Evolutionary conservation across 2,329 filamentous ascomycete species (phyloP).

Genomic region (Colletotrichum liriopes): DNA sequence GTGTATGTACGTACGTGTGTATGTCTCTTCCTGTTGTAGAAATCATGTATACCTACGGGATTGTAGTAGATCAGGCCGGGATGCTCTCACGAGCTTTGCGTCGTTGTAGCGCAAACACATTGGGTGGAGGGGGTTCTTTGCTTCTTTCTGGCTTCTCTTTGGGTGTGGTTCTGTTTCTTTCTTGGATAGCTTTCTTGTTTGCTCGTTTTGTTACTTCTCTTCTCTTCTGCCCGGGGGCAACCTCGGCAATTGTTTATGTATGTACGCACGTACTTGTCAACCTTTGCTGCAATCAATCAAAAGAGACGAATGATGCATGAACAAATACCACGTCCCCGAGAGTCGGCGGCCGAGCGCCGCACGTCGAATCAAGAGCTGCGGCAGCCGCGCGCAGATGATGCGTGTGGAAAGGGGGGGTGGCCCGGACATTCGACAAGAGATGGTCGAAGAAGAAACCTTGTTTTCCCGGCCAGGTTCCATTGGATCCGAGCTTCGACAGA

Average conservation of each 20-base stretch:
- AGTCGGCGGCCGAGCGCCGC: neutral
- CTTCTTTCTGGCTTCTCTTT: constrained; percentile 21
- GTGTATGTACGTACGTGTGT: constrained; percentile 8
- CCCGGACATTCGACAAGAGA: too few relatives aligned
- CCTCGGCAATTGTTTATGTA: constrained; percentile 10
- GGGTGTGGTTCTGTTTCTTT: constrained; percentile 15
- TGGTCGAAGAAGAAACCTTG: neutral
- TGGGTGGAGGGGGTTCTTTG: constrained; percentile 3
- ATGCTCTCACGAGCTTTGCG: constrained; percentile 46
- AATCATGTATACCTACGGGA: constrained; percentile 39
- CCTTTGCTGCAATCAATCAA: constrained; percentile 10
- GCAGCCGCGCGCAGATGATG: neutral
- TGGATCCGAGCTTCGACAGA: neutral
- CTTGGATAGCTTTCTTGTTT: constrained; percentile 8
- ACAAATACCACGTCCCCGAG: neutral
- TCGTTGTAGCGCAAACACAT: constrained; percentile 18
- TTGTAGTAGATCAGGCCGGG: constrained; percentile 43
- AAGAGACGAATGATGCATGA: constrained; percentile 29
- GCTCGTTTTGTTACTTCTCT: neutral
- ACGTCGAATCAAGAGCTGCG: neutral
- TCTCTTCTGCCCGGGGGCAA: constrained; percentile 1
- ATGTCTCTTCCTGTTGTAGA: constrained; percentile 33
- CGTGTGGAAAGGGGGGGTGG: neutral
- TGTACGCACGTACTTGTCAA: constrained; percentile 21
- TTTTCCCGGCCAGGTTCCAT: neutral